Evolutionary conservation across 176 grass and related monocot genomes (phyloP), one percentile per base, ranked within the genome.

Genomic region (Avena eriantha): DNA sequence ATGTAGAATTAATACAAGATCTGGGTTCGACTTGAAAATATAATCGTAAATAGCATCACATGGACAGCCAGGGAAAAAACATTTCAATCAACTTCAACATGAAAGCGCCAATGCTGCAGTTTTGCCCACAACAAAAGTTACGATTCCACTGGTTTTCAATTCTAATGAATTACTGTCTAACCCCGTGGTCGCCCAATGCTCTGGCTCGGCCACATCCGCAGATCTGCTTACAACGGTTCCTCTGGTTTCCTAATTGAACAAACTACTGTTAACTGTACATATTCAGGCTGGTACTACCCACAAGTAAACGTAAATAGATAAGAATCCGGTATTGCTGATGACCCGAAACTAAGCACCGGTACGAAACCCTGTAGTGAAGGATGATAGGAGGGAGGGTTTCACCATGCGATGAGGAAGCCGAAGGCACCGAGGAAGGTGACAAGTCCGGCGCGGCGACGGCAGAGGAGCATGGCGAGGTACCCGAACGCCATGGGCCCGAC

Each of bases 331-430:
- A 9, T 24, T 43, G 12, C 46, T 29, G 69, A 76, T 63, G 39
- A 60, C 33, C 71, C 21, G 24, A 84, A 76, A 54, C 43, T 73
- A 90, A 56, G 21, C 63, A 54, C 26, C 4, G 16, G 69, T 43
- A 87, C 8, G 8, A 48, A 71, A 78, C 56, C 61, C 22, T 47
- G 75, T 45, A 83, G 70, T 23, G 45, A 64, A 60, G 45, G 88
- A 33, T 68, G 86, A 33, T 68, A 46, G 77, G 24, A 68, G 60
- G 59, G 61, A 83, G 45, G 43, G 61, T 65, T 63, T 90, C 84
- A 99, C 97, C 97, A 99, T 82, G 90, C 92, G 75, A 99, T 96
- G 79, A 99, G 93, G 86, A 94, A 99, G 65, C 88, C 92, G 83
- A 99, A 99, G 50, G 90, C 92, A 26, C 92, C 85, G 80, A 99